Conservation (phyloP, 805 yeast species). For the Starmerella riodocensis region DNA sequence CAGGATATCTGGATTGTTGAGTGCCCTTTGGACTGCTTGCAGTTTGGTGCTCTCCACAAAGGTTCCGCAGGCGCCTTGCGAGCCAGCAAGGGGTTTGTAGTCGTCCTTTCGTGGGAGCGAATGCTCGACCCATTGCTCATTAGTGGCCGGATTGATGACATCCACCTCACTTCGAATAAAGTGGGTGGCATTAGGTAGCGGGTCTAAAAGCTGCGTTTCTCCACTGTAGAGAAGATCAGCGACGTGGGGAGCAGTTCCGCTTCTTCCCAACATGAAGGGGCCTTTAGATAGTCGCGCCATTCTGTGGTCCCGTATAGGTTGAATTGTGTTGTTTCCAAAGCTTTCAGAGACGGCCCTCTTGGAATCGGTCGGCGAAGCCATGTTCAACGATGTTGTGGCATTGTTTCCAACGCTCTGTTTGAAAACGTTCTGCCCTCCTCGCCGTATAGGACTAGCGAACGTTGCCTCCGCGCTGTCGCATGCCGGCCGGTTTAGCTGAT, state of each 20-base stretch:
- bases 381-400: neutral
- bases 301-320: too few relatives aligned
- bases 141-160: too few relatives aligned
- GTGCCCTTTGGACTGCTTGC: conserved; percentile 36
- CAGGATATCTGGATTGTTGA: conserved; percentile 66
- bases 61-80: too few relatives aligned
- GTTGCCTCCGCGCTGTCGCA: too few relatives aligned
- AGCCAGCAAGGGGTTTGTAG: neutral
- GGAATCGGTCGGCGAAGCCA: neutral
- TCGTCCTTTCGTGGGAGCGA: neutral
- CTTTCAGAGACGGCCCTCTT: neutral
- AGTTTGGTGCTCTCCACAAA: too few relatives aligned
- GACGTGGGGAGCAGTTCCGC: conserved; percentile 7
- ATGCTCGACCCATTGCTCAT: neutral
- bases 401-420: neutral
- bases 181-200: too few relatives aligned
- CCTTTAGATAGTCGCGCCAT: too few relatives aligned
- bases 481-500: too few relatives aligned
- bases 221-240: neutral
- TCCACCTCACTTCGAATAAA: too few relatives aligned
- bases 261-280: conserved; percentile 3
- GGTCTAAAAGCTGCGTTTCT: conserved; percentile 9
- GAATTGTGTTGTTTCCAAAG: too few relatives aligned
- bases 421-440: too few relatives aligned
- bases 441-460: too few relatives aligned